These are phyloP conservation scores for Plantago coronopus DNA, from an alignment of 305 asterid genomes.

Conservation along the genomic window DNA sequence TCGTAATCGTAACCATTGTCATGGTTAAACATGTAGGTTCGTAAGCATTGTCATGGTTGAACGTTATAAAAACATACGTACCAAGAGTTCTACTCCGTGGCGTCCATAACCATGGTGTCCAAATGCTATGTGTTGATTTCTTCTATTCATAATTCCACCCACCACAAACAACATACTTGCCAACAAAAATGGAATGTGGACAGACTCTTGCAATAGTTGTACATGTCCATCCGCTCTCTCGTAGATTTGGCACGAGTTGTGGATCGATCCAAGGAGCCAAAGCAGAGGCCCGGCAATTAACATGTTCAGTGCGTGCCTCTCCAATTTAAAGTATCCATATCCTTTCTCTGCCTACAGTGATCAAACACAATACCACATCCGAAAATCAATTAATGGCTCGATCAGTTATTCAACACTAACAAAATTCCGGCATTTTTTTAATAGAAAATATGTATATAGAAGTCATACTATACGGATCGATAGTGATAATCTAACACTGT, in stretches of 20 bases:
- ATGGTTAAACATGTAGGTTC: no score
- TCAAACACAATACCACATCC: neutral
- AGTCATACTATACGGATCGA: no score
- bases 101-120: conserved; percentile 29
- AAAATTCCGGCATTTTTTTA: no score
- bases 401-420: no score
- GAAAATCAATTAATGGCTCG: neutral
- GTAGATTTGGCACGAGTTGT: conserved; percentile 78
- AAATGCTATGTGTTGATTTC: conserved; percentile 34
- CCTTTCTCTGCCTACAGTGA: conserved; percentile 72
- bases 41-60: no score
- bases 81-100: conserved; percentile 56
- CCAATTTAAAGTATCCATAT: conserved; percentile 33
- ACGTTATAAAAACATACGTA: conserved; percentile 24
- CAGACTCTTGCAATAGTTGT: conserved; percentile 71
- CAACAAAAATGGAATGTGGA: conserved; percentile 66
- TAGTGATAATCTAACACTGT: no score
- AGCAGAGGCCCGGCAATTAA: conserved; percentile 65
- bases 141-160: conserved; percentile 54
- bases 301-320: conserved; percentile 56
- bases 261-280: conserved; percentile 88
- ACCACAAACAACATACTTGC: conserved; percentile 64
- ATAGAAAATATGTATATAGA: no score
- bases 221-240: conserved; percentile 79
- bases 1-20: no score